A percentile compares a stretch with the other conserved stretches of the same genome.
phyloP scores from a whole-genome alignment of 768 basidiomycete species.

The Antrodiella citrinella region DNA sequence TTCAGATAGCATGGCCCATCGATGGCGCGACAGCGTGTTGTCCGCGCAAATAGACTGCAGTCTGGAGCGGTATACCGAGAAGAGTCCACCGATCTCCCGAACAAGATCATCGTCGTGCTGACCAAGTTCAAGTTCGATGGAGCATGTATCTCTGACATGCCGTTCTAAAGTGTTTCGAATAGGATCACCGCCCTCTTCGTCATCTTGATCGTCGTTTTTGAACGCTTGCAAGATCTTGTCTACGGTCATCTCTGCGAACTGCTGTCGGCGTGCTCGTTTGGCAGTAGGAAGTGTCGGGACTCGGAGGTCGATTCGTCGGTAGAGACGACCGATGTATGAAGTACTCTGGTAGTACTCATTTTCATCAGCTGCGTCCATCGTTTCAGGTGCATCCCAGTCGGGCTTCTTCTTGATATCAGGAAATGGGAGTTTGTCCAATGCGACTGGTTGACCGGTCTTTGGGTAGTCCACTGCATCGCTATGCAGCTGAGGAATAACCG shows the following conservation, averaged over 20 bases:
- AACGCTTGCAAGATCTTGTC: background rate
- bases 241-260: background rate
- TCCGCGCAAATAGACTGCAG: constrained; percentile 10
- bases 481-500: constrained; percentile 47
- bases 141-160: too few relatives aligned
- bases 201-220: background rate
- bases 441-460: constrained; percentile 36
- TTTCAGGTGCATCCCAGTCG: constrained; percentile 66
- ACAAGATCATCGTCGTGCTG: constrained; percentile 2
- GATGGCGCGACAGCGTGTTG: constrained; percentile 6
- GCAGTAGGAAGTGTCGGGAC: constrained; percentile 24
- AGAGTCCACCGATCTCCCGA: constrained; percentile 8
- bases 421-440: constrained; percentile 32
- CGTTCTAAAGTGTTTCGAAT: constrained; percentile 28
- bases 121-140: constrained; percentile 1
- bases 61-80: constrained; percentile 4
- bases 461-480: constrained; percentile 64
- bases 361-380: constrained; percentile 18
- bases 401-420: constrained; percentile 31
- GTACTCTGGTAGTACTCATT: constrained; percentile 36
- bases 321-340: constrained; percentile 53
- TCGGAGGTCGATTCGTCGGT: constrained; percentile 51
- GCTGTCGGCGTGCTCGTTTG: constrained; percentile 7
- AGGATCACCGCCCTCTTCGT: constrained; percentile 20
- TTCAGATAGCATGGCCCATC: constrained; percentile 6